Conservation (phyloP, 352 stramenopile species). For the Aphanomyces stellatus region DNA sequence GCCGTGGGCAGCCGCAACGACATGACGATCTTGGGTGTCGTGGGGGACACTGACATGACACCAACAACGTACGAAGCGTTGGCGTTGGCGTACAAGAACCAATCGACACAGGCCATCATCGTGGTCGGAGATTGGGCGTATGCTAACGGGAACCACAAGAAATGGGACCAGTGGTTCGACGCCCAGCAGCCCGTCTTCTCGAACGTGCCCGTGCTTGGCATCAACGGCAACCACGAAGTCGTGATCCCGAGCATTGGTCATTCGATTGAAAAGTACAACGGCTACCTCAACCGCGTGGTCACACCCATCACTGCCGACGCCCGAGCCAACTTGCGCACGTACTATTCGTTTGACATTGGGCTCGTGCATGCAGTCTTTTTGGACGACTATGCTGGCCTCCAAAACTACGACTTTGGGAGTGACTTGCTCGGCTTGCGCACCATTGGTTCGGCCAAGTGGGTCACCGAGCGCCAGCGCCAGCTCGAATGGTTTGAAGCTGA, state of each 20-base stretch:
- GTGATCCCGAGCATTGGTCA: conserved; percentile 20
- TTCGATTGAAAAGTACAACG: conserved; percentile 37
- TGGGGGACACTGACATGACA: conserved; percentile 24
- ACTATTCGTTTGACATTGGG: conserved; percentile 48
- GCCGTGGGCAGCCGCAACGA: conserved; percentile 26
- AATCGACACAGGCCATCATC: conserved; percentile 33
- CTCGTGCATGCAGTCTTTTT: conserved; percentile 47
- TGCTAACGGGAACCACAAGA: conserved; percentile 44
- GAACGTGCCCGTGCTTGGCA: conserved; percentile 36
- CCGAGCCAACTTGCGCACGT: conserved; percentile 29
- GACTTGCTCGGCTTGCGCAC: conserved; percentile 29
- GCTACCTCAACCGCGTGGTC: conserved; percentile 44
- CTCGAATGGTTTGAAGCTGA: conserved; percentile 1
- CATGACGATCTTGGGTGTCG: conserved; percentile 35
- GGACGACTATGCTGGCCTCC: conserved; percentile 59
- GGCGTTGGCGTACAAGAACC: conserved; percentile 25
- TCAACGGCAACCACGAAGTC: conserved; percentile 67
- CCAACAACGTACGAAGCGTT: neutral
- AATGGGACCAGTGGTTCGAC: conserved; percentile 63
- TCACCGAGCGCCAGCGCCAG: conserved; percentile 24
- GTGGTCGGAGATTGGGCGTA: conserved; percentile 58
- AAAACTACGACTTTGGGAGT: too few relatives aligned
- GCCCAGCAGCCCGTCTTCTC: conserved; percentile 42
- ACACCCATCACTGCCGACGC: conserved; percentile 37
- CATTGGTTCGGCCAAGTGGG: conserved; percentile 36